A percentile compares a stretch with the other conserved stretches of the same genome.
Evolutionary conservation across 2,329 filamentous ascomycete genomes (phyloP).

Genomic region (Paradendryphiella salina): DNA sequence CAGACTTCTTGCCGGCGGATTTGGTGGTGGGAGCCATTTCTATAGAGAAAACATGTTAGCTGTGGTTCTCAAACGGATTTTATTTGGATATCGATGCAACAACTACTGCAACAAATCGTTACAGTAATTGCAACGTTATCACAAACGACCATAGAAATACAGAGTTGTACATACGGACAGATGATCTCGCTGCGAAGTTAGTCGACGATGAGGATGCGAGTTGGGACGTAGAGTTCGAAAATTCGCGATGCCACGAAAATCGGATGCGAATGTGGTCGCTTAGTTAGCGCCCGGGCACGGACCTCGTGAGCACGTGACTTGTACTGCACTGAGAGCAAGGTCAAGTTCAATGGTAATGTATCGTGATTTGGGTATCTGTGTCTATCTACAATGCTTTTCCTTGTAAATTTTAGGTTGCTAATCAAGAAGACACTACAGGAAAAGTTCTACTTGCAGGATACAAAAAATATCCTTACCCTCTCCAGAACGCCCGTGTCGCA

Average conservation of each 20-base stretch:
- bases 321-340: background rate
- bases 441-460: background rate
- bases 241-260: slow-evolving; percentile 18
- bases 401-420: background rate
- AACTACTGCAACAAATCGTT: background rate
- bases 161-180: slow-evolving; percentile 30
- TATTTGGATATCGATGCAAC: background rate
- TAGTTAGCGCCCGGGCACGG: slow-evolving; percentile 20
- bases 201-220: slow-evolving; percentile 30
- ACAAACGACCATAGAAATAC: background rate
- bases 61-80: background rate
- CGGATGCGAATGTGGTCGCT: slow-evolving; percentile 24
- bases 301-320: slow-evolving; percentile 8
- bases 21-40: slow-evolving; percentile 50
- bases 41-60: slow-evolving; percentile 27
- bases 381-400: slow-evolving; percentile 2
- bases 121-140: background rate
- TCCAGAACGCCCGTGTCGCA: slow-evolving; percentile 18
- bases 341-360: background rate
- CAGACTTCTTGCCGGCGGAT: slow-evolving; percentile 61
- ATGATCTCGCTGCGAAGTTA: slow-evolving; percentile 33
- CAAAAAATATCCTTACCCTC: slow-evolving; percentile 3
- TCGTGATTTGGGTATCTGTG: slow-evolving; percentile 6
- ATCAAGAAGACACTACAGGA: background rate
- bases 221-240: slow-evolving; percentile 26